Evolutionary conservation across 2,329 filamentous ascomycete species (phyloP), one percentile per base, ranked within the genome.

Genomic region (Diaporthe destruens): DNA sequence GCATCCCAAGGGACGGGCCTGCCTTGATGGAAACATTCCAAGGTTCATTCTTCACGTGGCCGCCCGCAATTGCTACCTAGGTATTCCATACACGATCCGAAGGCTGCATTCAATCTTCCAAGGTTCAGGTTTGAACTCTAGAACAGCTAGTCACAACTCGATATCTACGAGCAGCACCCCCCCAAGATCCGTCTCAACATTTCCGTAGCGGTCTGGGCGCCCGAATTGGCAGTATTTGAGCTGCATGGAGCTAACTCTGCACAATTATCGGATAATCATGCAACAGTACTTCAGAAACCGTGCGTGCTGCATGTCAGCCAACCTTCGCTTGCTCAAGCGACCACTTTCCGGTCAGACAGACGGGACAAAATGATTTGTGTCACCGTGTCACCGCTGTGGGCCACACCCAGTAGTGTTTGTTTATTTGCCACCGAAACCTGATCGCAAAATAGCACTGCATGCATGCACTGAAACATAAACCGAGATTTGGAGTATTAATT

Each of bases 371-470:
- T 14, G 32, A 9, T 4, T 36, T 53, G 61, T 66, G 32, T 53
- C 32, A 66, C 61, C 20, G 47, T 53, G 32, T 36, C 18, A 65
- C 61, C 49, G 61, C 29, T 32, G 59, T 49, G 59, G 59, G 32
- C 44, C 44, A 12, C 23, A 14, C n/a, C 61, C 61, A 65, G 61
- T 51, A 65, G 44, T 3, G 44, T 51, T 23, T 51, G 44, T 9
- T 14, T 12, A n/a, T 53, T 66, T 51, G 2, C 16, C 32, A 25
- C 47, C 47, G 25, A 53, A 39, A 53, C 61, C 61, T 39, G 61
- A 66, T 66, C 61, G 61, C 61, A 53, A 39, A 53, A 53, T 53
- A 53, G 47, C 61, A 53, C 61, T 66, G 61, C 61, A 66, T 66
- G 61, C 47, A 39, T 53, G 61, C 20, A 12, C 25, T 66, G 61